Base-by-base conservation (phyloP, 2,329 filamentous ascomycete species). In the Cladobotryum mycophilum region DNA sequence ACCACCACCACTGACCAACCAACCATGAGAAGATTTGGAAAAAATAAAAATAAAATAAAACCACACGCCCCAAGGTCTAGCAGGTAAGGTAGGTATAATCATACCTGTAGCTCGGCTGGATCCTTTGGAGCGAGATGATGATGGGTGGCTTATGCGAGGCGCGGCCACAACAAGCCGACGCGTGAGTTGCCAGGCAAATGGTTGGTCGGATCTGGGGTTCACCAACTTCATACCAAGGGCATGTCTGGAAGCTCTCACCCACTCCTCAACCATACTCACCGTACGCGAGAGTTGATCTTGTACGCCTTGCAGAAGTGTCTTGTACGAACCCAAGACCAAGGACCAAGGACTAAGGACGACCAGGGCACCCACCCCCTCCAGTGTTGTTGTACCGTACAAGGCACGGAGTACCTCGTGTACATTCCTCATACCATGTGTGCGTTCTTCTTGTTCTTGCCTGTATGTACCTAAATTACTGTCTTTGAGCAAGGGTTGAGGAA, bases 61-160 rank as follows among this genome's bases (percentile, higher is more conserved):
- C 25, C 25, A 30, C 25, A 30, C 25, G 25, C 25, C 25, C 25
- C 25, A 30, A 30, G 25, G 25, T 30, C 25, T 30, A 30, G 25
- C 25, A 30, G 25, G 6, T 8, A 11, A 3, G 7, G 22, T 30
- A 30, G 25, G 25, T 11, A 30, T 30, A 30, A 11, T 7, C 9
- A 30, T 20, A 20, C 20, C 20, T 20, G 12, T 38, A 13, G 36
- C 14, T 42, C 41, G 15, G 18, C 12, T 14, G 41, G 41, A 42
- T 18, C 41, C 15, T 22, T 13, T 42, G 15, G 15, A 14, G 25
- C 22, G 45, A 52, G 48, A 49, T n/a, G n/a, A n/a, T n/a, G n/a
- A n/a, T 52, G 41, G 47, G 50, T 52, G 50, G 50, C 46, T 52
- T 46, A 45, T 49, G 46, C 50, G 42, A 48, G 50, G 46, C 42